These are phyloP conservation scores for Huntiella abstrusa DNA, from an alignment of 2,329 filamentous ascomycete genomes.

Conservation along the genomic window DNA sequence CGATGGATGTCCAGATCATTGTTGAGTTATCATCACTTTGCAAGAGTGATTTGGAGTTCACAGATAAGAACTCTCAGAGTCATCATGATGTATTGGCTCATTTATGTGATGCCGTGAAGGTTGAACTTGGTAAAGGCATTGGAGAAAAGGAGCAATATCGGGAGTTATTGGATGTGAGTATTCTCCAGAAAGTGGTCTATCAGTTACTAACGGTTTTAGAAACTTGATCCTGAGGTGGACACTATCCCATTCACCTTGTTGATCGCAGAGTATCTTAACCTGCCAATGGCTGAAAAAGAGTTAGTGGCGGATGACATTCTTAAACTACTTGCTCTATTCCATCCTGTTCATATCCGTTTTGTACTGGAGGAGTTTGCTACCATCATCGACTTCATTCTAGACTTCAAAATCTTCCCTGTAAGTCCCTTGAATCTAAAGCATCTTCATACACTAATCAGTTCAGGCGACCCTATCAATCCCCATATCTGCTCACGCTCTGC, in stretches of 20 bases:
- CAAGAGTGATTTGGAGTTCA: too few relatives aligned
- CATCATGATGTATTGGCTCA: too few relatives aligned
- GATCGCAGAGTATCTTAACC: slow-evolving; percentile 18
- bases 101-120: too few relatives aligned
- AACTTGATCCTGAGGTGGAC: slow-evolving; percentile 28
- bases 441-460: background rate
- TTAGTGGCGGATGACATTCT: slow-evolving; percentile 20
- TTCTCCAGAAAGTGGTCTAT: too few relatives aligned
- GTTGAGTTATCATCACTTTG: too few relatives aligned
- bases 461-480: slow-evolving; percentile 30
- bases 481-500: slow-evolving; percentile 32
- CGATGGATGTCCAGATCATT: too few relatives aligned
- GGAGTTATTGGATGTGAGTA: too few relatives aligned
- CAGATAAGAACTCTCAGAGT: too few relatives aligned
- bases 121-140: too few relatives aligned
- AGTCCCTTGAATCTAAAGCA: slow-evolving; percentile 11
- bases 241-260: slow-evolving; percentile 33
- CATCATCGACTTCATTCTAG: slow-evolving; percentile 24
- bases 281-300: too few relatives aligned
- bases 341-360: slow-evolving; percentile 34
- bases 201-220: slow-evolving; percentile 16
- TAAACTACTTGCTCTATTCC: slow-evolving; percentile 29
- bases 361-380: slow-evolving; percentile 24
- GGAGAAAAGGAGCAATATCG: too few relatives aligned
- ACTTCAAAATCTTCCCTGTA: slow-evolving; percentile 25